These are phyloP conservation scores for Colletotrichum somersetense DNA, from an alignment of 2,329 filamentous ascomycete genomes.

Conservation along the genomic window DNA sequence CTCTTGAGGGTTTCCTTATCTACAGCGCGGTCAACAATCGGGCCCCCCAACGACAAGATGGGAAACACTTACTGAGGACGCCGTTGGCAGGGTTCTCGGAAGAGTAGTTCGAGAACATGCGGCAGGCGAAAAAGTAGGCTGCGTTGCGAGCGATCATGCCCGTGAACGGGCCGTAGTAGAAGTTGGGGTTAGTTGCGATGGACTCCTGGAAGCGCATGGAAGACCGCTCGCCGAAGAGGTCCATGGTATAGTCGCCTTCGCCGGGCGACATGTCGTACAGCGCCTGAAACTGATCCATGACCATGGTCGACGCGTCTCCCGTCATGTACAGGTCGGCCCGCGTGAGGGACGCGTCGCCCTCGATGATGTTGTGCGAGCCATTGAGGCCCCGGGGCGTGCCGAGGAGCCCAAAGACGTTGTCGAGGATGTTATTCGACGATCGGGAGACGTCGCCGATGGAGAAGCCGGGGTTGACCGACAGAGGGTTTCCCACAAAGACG, in stretches of 20 bases:
- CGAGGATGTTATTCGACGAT: constrained; percentile 55
- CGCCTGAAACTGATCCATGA: constrained; percentile 63
- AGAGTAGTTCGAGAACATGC: constrained; percentile 60
- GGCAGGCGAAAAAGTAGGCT: constrained; percentile 59
- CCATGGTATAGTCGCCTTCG: constrained; percentile 50
- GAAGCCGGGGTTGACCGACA: constrained; percentile 62
- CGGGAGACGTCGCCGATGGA: constrained; percentile 63
- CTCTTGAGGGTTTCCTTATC: constrained; percentile 56
- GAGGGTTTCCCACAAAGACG: constrained; percentile 62
- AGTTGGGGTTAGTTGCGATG: constrained; percentile 63
- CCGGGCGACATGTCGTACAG: constrained; percentile 48
- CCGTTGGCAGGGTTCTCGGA: constrained; percentile 52
- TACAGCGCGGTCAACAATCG: not conserved
- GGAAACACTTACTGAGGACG: constrained; percentile 38
- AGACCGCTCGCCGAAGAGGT: constrained; percentile 57
- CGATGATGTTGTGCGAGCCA: constrained; percentile 68
- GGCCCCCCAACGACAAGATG: too few species aligned
- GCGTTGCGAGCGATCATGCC: constrained; percentile 63
- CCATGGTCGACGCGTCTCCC: constrained; percentile 63
- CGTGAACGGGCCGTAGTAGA: constrained; percentile 66
- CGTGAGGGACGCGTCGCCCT: constrained; percentile 65
- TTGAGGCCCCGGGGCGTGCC: constrained; percentile 61
- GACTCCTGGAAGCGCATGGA: constrained; percentile 60
- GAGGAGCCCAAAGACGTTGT: constrained; percentile 58
- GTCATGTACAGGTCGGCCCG: constrained; percentile 65